phyloP scores from a whole-genome alignment of 192 early-diverging fungal genomes.

The Diversispora eburnea region DNA sequence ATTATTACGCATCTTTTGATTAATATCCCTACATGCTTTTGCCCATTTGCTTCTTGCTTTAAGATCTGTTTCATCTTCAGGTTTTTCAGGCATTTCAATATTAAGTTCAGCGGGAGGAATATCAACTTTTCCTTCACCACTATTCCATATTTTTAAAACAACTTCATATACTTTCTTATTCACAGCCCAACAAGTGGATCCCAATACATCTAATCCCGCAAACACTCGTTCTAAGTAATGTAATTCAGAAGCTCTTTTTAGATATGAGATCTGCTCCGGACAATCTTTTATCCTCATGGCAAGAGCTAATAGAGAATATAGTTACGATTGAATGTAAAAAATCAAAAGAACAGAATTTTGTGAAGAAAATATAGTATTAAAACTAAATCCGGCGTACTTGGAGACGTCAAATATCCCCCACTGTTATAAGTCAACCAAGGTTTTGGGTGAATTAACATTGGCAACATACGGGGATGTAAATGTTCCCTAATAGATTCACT shows the following conservation, averaged over 20 bases:
- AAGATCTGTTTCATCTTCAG: slow-evolving; percentile 59
- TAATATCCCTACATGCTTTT: slow-evolving; percentile 52
- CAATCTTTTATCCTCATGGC: slow-evolving; percentile 70
- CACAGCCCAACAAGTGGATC: slow-evolving; percentile 81
- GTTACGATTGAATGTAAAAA: not conserved
- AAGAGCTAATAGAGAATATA: slow-evolving; percentile 1
- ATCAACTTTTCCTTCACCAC: slow-evolving; percentile 65
- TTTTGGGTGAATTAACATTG: slow-evolving; percentile 89
- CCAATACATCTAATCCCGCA: slow-evolving; percentile 82
- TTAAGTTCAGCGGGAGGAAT: slow-evolving; percentile 58
- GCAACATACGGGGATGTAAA: slow-evolving; percentile 74
- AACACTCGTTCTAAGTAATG: slow-evolving; percentile 65
- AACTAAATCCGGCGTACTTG: slow-evolving; percentile 43
- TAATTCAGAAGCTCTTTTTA: slow-evolving; percentile 74
- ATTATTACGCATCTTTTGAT: slow-evolving; percentile 62
- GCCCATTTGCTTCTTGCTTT: slow-evolving; percentile 55
- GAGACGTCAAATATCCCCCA: slow-evolving; percentile 80
- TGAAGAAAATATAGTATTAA: too few relatives aligned
- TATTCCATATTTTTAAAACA: slow-evolving; percentile 85
- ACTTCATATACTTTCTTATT: slow-evolving; percentile 80
- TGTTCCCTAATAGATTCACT: slow-evolving; percentile 52
- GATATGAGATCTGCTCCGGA: slow-evolving; percentile 71
- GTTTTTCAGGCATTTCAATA: slow-evolving; percentile 53
- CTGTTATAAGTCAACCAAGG: slow-evolving; percentile 85
- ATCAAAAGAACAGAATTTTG: not conserved